Percentiles rank a stretch among this genome's conserved stretches.
Evolutionary conservation across 2,329 filamentous ascomycete genomes (phyloP).

Genomic region (Neonectria punicea): DNA sequence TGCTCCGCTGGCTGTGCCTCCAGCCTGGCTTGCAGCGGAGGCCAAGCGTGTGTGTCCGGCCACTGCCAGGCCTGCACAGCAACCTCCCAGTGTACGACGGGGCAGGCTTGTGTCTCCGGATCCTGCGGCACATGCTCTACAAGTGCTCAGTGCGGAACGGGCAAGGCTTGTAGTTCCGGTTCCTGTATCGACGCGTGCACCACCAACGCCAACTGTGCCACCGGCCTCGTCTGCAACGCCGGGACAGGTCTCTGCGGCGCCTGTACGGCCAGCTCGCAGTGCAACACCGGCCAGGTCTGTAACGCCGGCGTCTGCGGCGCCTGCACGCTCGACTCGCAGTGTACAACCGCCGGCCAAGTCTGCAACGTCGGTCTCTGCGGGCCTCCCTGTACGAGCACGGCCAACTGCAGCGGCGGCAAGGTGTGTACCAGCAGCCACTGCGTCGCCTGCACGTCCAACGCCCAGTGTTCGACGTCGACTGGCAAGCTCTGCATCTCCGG

Average conservation of each 20-base stretch:
- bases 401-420: background rate
- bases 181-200: background rate
- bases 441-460: slow-evolving; percentile 12
- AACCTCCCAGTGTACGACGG: background rate
- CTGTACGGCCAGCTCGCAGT: background rate
- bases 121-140: background rate
- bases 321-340: background rate
- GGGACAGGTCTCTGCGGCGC: background rate
- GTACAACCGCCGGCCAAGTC: background rate
- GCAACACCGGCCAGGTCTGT: background rate
- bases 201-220: background rate
- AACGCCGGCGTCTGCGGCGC: background rate
- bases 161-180: background rate
- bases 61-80: background rate
- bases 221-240: background rate
- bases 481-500: slow-evolving; percentile 23
- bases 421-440: background rate
- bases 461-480: slow-evolving; percentile 12
- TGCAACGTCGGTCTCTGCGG: background rate
- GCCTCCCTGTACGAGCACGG: background rate
- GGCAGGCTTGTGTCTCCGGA: background rate
- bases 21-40: background rate
- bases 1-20: background rate
- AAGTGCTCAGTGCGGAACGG: background rate
- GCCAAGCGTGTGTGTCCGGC: background rate